Evolutionary conservation across 1,284 basidiomycete species (phyloP).

Genomic region (Austroboletus niveus): DNA sequence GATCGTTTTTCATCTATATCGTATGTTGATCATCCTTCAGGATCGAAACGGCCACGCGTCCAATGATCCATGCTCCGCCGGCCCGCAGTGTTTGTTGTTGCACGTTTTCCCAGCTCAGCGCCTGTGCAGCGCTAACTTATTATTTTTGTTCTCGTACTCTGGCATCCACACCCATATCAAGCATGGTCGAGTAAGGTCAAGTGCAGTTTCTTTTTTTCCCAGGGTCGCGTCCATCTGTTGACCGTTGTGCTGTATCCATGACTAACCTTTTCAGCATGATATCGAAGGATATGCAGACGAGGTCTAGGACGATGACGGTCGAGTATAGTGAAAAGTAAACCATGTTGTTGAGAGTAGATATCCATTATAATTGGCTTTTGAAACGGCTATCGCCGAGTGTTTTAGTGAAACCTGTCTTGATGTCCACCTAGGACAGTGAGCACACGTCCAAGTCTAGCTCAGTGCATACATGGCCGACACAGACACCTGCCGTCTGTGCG

Average conservation of each 20-base stretch:
- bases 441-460: too few species aligned
- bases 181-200: conserved; percentile 22
- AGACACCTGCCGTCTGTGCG: conserved; percentile 69
- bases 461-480: conserved; percentile 62
- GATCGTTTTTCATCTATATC: neutral
- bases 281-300: conserved; percentile 8
- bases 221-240: conserved; percentile 1
- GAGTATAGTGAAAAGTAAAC: neutral
- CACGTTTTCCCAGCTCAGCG: conserved; percentile 1
- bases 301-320: neutral
- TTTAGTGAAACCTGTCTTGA: too few species aligned
- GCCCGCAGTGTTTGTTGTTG: neutral
- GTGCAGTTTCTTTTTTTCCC: conserved; percentile 20
- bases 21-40: conserved; percentile 20
- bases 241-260: conserved; percentile 11
- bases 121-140: conserved; percentile 32
- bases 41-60: conserved; percentile 37
- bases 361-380: too few species aligned
- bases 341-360: neutral
- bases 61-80: conserved; percentile 14
- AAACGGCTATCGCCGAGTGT: conserved; percentile 5
- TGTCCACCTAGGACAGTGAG: too few species aligned
- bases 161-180: too few species aligned
- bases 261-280: conserved; percentile 31
- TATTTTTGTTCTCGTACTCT: conserved; percentile 11